These are phyloP conservation scores for Blastobotrys persicus DNA, from an alignment of 1,139 yeast species.

Conservation along the genomic window DNA sequence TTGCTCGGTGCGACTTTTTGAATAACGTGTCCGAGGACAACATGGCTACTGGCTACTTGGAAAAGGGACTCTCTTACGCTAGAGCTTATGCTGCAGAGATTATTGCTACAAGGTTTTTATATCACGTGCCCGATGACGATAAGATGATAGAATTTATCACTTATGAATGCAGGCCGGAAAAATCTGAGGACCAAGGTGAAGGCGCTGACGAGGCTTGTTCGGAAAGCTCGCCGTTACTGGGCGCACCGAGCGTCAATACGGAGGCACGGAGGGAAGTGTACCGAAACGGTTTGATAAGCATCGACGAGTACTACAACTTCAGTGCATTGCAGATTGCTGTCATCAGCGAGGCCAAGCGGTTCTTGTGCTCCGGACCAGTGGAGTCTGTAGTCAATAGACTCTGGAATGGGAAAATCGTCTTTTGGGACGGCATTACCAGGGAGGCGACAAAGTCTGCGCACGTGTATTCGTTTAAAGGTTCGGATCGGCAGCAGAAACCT, in stretches of 20 bases:
- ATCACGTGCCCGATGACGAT: constrained; percentile 27
- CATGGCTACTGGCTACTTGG: constrained; percentile 24
- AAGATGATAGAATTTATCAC: constrained; percentile 32
- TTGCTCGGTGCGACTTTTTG: constrained; percentile 31
- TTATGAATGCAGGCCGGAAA: constrained; percentile 24
- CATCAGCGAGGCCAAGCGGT: constrained; percentile 30
- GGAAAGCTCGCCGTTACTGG: constrained; percentile 21
- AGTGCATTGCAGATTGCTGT: constrained; percentile 35
- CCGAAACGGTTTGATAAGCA: constrained; percentile 12
- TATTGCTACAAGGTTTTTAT: constrained; percentile 31
- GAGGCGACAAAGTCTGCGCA: constrained; percentile 29
- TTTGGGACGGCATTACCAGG: constrained; percentile 34
- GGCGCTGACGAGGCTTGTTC: not conserved
- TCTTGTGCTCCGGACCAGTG: constrained; percentile 31
- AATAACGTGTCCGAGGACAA: constrained; percentile 28
- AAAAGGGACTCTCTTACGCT: constrained; percentile 30
- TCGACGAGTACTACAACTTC: constrained; percentile 23
- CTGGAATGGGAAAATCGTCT: constrained; percentile 38
- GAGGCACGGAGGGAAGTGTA: constrained; percentile 14
- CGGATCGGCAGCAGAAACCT: too few species aligned
- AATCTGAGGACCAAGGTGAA: too few species aligned
- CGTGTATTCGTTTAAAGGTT: not conserved
- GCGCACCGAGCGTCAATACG: not conserved
- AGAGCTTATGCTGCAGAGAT: constrained; percentile 35
- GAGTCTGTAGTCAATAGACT: constrained; percentile 31